A percentile compares a stretch with the other conserved stretches of the same genome.
These are phyloP conservation scores for Ustilago esculenta DNA, from an alignment of 1,284 basidiomycete species.

Conservation along the genomic window DNA sequence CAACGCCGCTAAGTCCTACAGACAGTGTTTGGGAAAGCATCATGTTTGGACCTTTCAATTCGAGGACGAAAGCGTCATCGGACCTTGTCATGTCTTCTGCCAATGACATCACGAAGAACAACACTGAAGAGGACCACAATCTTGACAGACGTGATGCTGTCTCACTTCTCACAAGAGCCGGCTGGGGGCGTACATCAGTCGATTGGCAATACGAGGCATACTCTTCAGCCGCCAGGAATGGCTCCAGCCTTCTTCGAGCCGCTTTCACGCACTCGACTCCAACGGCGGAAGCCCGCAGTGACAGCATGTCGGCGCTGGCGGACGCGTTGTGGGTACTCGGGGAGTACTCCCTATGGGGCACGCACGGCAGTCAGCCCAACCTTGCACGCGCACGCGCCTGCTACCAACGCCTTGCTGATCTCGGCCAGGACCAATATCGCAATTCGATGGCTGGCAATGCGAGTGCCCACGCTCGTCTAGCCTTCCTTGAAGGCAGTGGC, in stretches of 20 bases:
- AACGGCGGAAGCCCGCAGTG: background rate
- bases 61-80: background rate
- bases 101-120: background rate
- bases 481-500: slow-evolving; percentile 57
- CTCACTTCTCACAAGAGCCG: slow-evolving; percentile 42
- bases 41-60: slow-evolving; percentile 54
- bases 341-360: slow-evolving; percentile 64
- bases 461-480: slow-evolving; percentile 61
- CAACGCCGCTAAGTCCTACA: slow-evolving; percentile 14
- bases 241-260: slow-evolving; percentile 13
- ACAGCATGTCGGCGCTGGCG: slow-evolving; percentile 19
- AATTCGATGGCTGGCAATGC: slow-evolving; percentile 52
- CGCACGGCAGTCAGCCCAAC: slow-evolving; percentile 56
- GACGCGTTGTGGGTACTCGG: slow-evolving; percentile 65
- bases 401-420: slow-evolving; percentile 51
- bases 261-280: background rate
- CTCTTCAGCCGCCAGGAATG: slow-evolving; percentile 18
- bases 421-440: slow-evolving; percentile 31
- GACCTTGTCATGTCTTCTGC: slow-evolving; percentile 9
- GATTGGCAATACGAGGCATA: slow-evolving; percentile 37
- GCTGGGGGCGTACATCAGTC: slow-evolving; percentile 33
- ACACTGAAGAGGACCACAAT: background rate
- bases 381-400: slow-evolving; percentile 50
- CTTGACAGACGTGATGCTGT: slow-evolving; percentile 26
- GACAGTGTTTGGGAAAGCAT: slow-evolving; percentile 46